Conservation (phyloP, 495 filamentous ascomycete genomes). For the Penicillium herquei region DNA sequence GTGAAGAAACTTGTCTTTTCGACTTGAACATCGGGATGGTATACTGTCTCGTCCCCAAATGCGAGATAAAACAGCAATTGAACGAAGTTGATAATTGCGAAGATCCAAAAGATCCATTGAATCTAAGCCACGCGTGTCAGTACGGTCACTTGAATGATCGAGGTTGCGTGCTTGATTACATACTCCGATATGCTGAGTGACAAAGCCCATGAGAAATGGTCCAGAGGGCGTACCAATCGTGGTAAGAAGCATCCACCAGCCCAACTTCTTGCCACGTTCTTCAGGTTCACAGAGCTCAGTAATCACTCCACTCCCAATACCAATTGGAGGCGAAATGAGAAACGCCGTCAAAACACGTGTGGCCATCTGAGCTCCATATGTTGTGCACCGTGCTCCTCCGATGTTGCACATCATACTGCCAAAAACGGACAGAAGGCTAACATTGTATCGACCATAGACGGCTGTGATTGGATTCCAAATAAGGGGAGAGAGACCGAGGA, state of each 20-base stretch:
- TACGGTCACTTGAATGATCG: not conserved
- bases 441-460: slow-evolving; percentile 30
- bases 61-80: slow-evolving; percentile 26
- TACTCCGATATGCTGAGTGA: slow-evolving; percentile 26
- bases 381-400: slow-evolving; percentile 28
- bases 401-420: slow-evolving; percentile 36
- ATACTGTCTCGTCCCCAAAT: slow-evolving; percentile 30
- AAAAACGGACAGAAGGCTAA: slow-evolving; percentile 30
- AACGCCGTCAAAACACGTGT: slow-evolving; percentile 29
- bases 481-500: slow-evolving; percentile 28
- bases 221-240: slow-evolving; percentile 30
- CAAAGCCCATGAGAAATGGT: slow-evolving; percentile 36
- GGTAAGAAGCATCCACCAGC: slow-evolving; percentile 34
- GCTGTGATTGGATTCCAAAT: slow-evolving; percentile 34
- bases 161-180: not conserved
- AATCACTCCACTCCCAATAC: slow-evolving; percentile 34
- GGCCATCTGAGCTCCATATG: slow-evolving; percentile 30
- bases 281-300: slow-evolving; percentile 27
- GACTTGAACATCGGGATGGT: slow-evolving; percentile 9
- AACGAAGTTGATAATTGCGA: slow-evolving; percentile 32
- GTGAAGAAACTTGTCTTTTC: slow-evolving; percentile 4
- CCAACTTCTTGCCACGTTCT: slow-evolving; percentile 29
- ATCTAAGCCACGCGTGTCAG: not conserved
- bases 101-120: slow-evolving; percentile 38
- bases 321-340: slow-evolving; percentile 33